Conservation (phyloP, 2,329 filamentous ascomycete genomes). For the Tolypocladium nubicola region DNA sequence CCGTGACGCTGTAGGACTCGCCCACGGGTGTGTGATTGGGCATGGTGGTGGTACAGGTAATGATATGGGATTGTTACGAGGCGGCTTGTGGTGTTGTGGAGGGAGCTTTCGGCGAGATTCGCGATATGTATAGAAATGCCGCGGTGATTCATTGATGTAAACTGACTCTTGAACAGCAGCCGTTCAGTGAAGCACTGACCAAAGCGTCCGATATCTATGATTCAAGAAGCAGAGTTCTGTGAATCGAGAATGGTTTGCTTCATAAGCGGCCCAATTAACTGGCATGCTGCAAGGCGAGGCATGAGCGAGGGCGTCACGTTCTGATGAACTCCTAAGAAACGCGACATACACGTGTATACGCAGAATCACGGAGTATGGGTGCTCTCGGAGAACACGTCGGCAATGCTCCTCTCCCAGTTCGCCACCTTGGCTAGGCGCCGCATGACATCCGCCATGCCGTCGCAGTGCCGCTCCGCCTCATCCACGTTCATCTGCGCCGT, state of each 20-base stretch:
- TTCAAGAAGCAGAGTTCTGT: not conserved
- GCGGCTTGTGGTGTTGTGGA: not conserved
- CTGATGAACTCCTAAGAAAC: too few species aligned
- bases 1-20: not conserved
- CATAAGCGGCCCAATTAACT: not conserved
- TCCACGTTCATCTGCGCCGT: conserved; percentile 25
- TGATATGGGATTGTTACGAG: not conserved
- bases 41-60: not conserved
- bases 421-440: conserved; percentile 13
- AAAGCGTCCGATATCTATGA: not conserved
- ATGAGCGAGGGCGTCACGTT: too few species aligned
- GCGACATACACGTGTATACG: too few species aligned
- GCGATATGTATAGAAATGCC: not conserved
- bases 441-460: conserved; percentile 18
- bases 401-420: conserved; percentile 14
- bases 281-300: too few species aligned
- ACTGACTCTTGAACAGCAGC: too few species aligned
- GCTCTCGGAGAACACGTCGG: not conserved
- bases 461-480: conserved; percentile 20
- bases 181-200: not conserved
- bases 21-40: not conserved
- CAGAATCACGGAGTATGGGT: too few species aligned
- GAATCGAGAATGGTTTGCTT: not conserved
- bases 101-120: not conserved
- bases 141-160: not conserved